Percentiles rank a stretch among this genome's conserved stretches.
Conservation (phyloP, 306 rosid genomes). For the Oxytropis ochrocephala region DNA sequence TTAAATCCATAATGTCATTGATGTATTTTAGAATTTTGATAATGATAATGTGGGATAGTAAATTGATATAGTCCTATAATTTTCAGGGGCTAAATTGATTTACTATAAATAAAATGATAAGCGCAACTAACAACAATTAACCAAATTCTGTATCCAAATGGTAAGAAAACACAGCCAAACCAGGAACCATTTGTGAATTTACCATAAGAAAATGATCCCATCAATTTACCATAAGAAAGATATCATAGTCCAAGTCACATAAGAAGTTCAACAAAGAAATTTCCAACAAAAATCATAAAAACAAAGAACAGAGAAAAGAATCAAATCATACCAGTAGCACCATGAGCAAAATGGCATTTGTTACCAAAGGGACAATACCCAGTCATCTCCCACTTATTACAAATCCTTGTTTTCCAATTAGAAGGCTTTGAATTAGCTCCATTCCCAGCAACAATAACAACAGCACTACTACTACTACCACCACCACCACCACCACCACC, state of each 20-base stretch:
- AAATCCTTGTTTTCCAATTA: conserved; percentile 97
- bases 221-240: not conserved
- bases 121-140: conserved; percentile 1
- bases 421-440: conserved; percentile 76
- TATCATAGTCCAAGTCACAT: not conserved
- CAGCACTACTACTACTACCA: not conserved
- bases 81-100: no score
- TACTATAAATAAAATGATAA: not conserved
- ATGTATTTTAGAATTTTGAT: no score
- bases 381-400: conserved; percentile 98
- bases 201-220: not conserved
- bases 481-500: not conserved
- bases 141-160: not conserved
- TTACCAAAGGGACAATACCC: conserved; percentile 98
- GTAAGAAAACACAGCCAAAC: not conserved
- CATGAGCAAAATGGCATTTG: conserved; percentile 99
- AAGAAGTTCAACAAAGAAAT: not conserved
- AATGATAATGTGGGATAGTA: no score
- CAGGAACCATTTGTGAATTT: not conserved
- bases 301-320: no score
- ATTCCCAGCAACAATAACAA: conserved; percentile 13
- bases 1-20: no score
- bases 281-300: no score
- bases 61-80: no score
- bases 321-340: conserved; percentile 64